phyloP scores from a whole-genome alignment of 176 grass and related monocot genomes.

The Musa acuminata region DNA sequence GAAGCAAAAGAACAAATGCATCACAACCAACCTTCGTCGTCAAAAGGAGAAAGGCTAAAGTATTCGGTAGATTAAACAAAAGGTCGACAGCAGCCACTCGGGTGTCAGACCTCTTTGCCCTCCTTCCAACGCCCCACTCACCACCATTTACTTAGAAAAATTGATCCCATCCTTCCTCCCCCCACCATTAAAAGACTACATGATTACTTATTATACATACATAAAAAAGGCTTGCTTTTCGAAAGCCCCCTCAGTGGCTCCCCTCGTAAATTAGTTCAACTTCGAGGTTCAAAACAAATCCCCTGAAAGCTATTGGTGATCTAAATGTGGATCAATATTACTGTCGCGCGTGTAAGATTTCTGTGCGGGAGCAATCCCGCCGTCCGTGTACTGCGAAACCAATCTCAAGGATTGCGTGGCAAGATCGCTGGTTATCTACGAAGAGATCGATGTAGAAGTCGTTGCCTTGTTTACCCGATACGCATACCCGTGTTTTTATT shows the following conservation, averaged over 20 bases:
- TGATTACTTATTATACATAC: constrained; percentile 21
- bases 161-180: constrained; percentile 15
- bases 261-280: constrained; percentile 16
- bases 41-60: background rate
- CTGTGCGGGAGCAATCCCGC: background rate
- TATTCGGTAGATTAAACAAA: background rate
- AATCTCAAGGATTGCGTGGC: background rate
- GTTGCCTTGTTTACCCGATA: background rate
- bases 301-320: too few relatives aligned
- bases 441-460: background rate
- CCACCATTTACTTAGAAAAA: constrained; percentile 15
- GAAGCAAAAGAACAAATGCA: background rate
- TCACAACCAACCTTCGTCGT: background rate
- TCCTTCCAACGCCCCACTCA: background rate
- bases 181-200: constrained; percentile 64
- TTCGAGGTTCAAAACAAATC: background rate
- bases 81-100: background rate
- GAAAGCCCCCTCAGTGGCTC: constrained; percentile 33
- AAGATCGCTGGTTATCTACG: background rate
- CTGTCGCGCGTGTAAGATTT: background rate
- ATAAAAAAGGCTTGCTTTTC: constrained; percentile 9
- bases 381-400: background rate
- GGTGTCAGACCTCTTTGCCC: background rate
- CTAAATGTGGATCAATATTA: too few relatives aligned
- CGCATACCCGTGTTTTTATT: background rate